Base-by-base conservation (phyloP, 108 stramenopile genomes). In the Nannochloropsis gaditana region DNA sequence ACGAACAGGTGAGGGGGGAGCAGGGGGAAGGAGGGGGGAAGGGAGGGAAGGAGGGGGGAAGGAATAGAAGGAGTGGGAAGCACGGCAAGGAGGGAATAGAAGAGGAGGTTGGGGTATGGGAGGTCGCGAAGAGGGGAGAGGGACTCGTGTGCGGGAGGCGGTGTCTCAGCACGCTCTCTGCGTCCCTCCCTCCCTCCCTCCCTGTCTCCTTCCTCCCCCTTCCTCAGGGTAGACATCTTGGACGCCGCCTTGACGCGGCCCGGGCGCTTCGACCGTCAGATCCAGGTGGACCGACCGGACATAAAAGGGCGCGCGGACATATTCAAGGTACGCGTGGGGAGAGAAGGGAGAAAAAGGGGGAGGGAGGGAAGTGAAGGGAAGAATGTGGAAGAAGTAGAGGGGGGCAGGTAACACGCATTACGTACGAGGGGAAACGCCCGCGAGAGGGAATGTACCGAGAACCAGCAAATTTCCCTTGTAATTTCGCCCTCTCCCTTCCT, bases 201-300 rank as follows among this genome's bases (percentile, higher is more conserved):
- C 59, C 2, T 31, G 31, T 2, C 59, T 2, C 8, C 59, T 8
- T 73, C 8, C 8, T 73, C 59, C 59, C 59, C 8, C 59, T 8
- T 3, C 8, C 8, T 73, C 59, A 81, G 88, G 11, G 90, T 84
- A 21, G 94, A 96, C 91, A 93, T 98, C 90, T 91, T 96, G 31
- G 95, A 96, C 92, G 90, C 94, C 84, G 96, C 96, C 44, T 88
- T 97, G 81, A 94, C 94, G 9, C 92, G 96, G 44, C 95, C 96
- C 6, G 95, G 96, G 21, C 93, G 96, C 44, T 96, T 98, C 88
- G 95, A 96, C 85, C 92, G 94, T 73, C 95, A 96, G 86, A 97
- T 99, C 86, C 94, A 93, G 11, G 95, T 99, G 4, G 96, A 96
- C 89, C 87, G 89, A 79, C 98, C 98, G 4, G 97, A 97, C 92